These are phyloP conservation scores for Picea abies DNA, from an alignment of 83 land plant species.

Conservation along the genomic window DNA sequence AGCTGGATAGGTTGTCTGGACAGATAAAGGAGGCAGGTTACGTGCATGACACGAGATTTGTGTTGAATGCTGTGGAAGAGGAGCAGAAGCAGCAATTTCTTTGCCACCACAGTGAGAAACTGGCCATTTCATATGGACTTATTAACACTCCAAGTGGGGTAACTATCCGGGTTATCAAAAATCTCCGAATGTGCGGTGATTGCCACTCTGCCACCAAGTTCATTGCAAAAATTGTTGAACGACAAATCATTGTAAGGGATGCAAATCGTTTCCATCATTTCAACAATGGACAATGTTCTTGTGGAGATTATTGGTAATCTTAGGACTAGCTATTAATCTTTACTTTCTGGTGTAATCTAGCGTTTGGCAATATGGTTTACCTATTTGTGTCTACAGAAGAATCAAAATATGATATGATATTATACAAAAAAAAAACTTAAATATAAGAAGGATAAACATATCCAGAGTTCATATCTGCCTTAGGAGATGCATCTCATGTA, in stretches of 20 bases:
- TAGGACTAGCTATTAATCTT: too few species aligned
- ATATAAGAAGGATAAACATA: too few species aligned
- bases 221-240: neutral
- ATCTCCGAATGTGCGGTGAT: slow-evolving; percentile 1
- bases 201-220: slow-evolving; percentile 1
- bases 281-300: slow-evolving; percentile 2
- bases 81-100: neutral
- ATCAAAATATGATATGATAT: too few species aligned
- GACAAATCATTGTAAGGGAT: slow-evolving; percentile 9
- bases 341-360: too few species aligned
- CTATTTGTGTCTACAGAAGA: too few species aligned
- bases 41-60: neutral
- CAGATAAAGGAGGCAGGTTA: slow-evolving; percentile 9
- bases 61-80: neutral
- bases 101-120: neutral
- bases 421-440: too few species aligned
- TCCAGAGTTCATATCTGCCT: too few species aligned
- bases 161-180: neutral
- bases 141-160: neutral
- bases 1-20: neutral
- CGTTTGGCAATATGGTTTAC: too few species aligned
- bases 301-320: neutral
- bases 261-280: slow-evolving; percentile 16
- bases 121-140: slow-evolving; percentile 6
- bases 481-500: too few species aligned